Evolutionary conservation across 116 monocot genomes (phyloP), one percentile per base, ranked within the genome.

Genomic region (Cymodocea nodosa): DNA sequence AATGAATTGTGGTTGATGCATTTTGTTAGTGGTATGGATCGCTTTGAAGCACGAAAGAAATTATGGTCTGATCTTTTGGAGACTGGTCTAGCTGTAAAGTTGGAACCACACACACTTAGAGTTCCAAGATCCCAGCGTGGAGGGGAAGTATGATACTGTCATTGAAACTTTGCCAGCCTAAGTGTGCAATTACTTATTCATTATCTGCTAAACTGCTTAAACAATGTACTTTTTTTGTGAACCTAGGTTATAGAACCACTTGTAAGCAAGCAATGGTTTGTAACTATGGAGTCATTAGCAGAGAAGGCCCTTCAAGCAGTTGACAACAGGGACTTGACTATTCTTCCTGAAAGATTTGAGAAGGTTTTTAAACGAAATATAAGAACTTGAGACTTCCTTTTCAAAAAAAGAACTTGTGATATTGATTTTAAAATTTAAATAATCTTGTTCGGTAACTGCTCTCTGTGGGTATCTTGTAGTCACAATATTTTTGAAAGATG

Each of bases 231-330:
- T 0, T 23, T 6, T 35, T 66, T 66, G 50, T 35, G 23, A 30
- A 51, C 24, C 9, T 34, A 66, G 97, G 75, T 97, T 64, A 85
- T 97, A 63, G 97, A 97, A 67, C 97, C 97, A 64, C 75, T 97
- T 50, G 85, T 97, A 59, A 97, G 97, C 60, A 97, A 91, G 56
- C 97, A 97, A 59, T 97, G 97, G 97, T 97, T 97, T 88, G 83
- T 97, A 30, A 88, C 88, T 23, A 97, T 97, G 91, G 97, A 91
- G 35, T 80, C 91, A 51, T 71, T 97, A 61, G 97, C 97, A 67
- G 91, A 97, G 78, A 91, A 86, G 77, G 97, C 91, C 50, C 87
- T 97, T 59, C 61, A 82, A 72, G 97, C 80, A 35, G 84, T 91
- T 80, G 91, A 91, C 51, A 75, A 82, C 19, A 80, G 82, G 39